These are phyloP conservation scores for Aegilops tauschii DNA, from an alignment of 176 grass and related monocot species.

Conservation along the genomic window DNA sequence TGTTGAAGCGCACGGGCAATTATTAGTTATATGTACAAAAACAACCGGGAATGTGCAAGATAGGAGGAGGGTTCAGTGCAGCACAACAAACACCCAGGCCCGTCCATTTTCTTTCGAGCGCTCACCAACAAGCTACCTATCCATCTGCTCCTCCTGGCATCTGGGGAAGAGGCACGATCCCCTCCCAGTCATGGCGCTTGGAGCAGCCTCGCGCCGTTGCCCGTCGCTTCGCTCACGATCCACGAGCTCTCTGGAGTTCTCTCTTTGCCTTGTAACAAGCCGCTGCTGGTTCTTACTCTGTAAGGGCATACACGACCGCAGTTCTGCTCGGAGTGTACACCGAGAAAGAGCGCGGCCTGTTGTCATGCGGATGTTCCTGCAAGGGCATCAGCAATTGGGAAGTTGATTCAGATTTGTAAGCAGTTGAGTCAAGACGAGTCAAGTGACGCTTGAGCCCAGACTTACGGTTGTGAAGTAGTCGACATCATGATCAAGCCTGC, in stretches of 20 bases:
- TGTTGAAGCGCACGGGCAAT: not conserved
- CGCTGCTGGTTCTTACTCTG: slow-evolving; percentile 14
- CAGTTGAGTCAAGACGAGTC: not conserved
- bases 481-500: slow-evolving; percentile 69
- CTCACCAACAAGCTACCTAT: slow-evolving; percentile 7
- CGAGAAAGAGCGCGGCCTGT: slow-evolving; percentile 67
- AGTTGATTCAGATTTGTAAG: not conserved
- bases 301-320: slow-evolving; percentile 76
- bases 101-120: slow-evolving; percentile 27
- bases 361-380: slow-evolving; percentile 86
- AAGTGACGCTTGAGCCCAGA: not conserved
- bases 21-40: slow-evolving; percentile 24
- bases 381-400: not conserved
- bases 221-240: not conserved
- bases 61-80: not conserved
- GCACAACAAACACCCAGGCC: not conserved
- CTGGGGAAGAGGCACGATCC: not conserved
- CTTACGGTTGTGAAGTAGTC: slow-evolving; percentile 89
- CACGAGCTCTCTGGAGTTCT: not conserved
- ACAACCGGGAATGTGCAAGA: not conserved
- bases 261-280: not conserved
- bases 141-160: slow-evolving; percentile 16
- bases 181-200: not conserved
- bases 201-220: not conserved
- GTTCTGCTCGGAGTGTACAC: slow-evolving; percentile 88